Percentiles rank a stretch among this genome's conserved stretches.
phyloP scores from a whole-genome alignment of 768 basidiomycete species.

The Naganishia friedmannii region DNA sequence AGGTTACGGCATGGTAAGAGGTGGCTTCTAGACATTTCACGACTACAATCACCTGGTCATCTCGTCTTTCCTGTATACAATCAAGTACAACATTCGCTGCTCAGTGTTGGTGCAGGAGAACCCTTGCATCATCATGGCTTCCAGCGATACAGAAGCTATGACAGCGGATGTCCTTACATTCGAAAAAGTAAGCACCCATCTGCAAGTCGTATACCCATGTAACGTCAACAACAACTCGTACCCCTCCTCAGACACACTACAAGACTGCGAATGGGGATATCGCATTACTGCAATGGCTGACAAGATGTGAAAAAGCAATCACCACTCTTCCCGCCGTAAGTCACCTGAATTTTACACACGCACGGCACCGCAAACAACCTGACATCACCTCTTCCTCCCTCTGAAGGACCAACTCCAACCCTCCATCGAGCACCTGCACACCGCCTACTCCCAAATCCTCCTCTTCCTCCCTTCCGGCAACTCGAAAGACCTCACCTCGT shows the following conservation, averaged over 20 bases:
- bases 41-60: no score
- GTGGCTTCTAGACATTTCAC: no score
- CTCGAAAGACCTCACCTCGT: slow-evolving; percentile 53
- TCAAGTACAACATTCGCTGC: no score
- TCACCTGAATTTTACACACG: background rate
- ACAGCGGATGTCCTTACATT: slow-evolving; percentile 6
- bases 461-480: slow-evolving; percentile 37
- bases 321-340: slow-evolving; percentile 36
- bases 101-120: background rate
- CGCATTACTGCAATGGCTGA: slow-evolving; percentile 44
- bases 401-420: slow-evolving; percentile 9
- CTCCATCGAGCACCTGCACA: slow-evolving; percentile 9
- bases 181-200: slow-evolving; percentile 22
- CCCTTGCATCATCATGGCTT: slow-evolving; percentile 4
- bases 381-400: background rate
- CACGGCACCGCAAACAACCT: background rate
- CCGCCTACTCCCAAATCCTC: slow-evolving; percentile 35
- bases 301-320: slow-evolving; percentile 47
- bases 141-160: background rate
- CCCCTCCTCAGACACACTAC: slow-evolving; percentile 38
- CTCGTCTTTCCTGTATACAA: no score
- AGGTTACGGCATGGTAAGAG: background rate
- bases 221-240: no score
- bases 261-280: slow-evolving; percentile 44
- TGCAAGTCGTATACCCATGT: background rate